Percentiles rank a stretch among this genome's conserved stretches.
Evolutionary conservation across 177 flowering plant genomes (phyloP).

Genomic region (Vitis hybrid): DNA sequence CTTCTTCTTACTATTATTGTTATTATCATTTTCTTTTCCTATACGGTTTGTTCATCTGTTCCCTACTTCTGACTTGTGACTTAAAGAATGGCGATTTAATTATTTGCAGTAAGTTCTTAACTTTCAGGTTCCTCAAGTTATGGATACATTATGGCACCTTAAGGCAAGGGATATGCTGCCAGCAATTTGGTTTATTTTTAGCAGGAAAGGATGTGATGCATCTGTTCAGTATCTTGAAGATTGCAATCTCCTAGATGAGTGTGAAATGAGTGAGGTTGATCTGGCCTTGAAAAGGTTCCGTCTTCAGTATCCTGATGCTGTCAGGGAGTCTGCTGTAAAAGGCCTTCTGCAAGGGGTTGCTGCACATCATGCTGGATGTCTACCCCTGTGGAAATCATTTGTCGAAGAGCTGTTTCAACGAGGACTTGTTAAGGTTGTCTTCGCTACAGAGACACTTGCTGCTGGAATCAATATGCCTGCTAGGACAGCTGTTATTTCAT

Average conservation of each 20-base stretch:
- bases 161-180: constrained; percentile 86
- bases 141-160: constrained; percentile 81
- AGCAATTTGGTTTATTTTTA: constrained; percentile 94
- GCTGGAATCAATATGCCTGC: constrained; percentile 99
- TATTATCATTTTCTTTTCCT: not conserved
- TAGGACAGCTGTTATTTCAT: constrained; percentile 84
- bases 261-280: constrained; percentile 79
- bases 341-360: constrained; percentile 89
- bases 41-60: no score
- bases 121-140: constrained; percentile 83
- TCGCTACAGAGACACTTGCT: constrained; percentile 98
- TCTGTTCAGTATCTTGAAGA: constrained; percentile 86
- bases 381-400: constrained; percentile 95
- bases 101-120: not conserved
- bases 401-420: constrained; percentile 81
- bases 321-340: constrained; percentile 73
- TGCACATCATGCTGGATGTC: constrained; percentile 97
- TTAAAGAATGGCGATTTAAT: not conserved
- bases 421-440: constrained; percentile 91
- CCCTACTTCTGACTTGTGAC: no score
- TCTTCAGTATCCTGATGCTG: constrained; percentile 83
- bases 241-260: constrained; percentile 73
- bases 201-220: constrained; percentile 97
- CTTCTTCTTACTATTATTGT: not conserved
- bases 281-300: constrained; percentile 83